phyloP scores from a whole-genome alignment of 129 eudicot species.

The Helichrysum umbraculigerum region DNA sequence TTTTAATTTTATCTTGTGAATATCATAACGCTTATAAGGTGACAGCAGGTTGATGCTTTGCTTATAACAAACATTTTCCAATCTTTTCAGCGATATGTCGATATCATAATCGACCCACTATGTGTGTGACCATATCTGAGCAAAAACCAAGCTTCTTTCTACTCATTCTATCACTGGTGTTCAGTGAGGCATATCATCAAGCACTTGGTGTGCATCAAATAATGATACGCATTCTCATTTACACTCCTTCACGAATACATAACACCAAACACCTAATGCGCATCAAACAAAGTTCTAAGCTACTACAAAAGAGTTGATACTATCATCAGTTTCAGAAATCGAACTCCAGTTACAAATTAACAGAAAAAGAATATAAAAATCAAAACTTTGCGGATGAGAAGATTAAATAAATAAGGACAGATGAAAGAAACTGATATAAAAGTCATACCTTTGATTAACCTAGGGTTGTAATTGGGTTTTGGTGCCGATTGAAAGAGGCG shows the following conservation, averaged over 20 bases:
- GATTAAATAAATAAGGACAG: not conserved
- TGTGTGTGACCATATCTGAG: not conserved
- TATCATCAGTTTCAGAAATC: not conserved
- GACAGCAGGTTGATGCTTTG: not conserved
- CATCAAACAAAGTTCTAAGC: not conserved
- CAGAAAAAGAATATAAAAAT: not conserved
- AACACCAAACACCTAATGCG: slow-evolving; percentile 18
- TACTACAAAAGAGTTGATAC: not conserved
- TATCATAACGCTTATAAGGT: not conserved
- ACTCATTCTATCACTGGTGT: not conserved
- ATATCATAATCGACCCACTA: not conserved
- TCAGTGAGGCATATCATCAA: slow-evolving; percentile 14
- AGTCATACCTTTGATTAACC: not conserved
- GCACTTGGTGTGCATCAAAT: not conserved
- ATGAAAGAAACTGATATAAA: too few relatives aligned
- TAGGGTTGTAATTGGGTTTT: not conserved
- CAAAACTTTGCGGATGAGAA: not conserved
- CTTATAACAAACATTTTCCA: too few relatives aligned
- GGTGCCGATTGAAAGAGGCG: not conserved
- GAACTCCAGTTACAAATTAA: not conserved
- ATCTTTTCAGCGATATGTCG: not conserved
- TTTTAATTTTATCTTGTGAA: not conserved
- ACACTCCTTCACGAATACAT: not conserved
- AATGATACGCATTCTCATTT: not conserved
- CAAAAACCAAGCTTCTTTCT: not conserved